These are phyloP conservation scores for Bisporella sp. DNA, from an alignment of 2,329 filamentous ascomycete genomes.

Conservation along the genomic window DNA sequence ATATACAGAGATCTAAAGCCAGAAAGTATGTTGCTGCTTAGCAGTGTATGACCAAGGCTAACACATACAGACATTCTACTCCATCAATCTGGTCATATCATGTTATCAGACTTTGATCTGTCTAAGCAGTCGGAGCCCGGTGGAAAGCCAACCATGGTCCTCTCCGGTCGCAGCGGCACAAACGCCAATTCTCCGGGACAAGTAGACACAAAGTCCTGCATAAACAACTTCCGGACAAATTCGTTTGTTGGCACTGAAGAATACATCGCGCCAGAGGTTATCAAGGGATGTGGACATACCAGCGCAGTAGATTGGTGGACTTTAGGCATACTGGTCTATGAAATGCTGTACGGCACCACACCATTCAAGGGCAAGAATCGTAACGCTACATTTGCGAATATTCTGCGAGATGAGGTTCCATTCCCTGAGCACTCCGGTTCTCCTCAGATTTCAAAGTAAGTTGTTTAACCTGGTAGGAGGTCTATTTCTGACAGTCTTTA, in stretches of 20 bases:
- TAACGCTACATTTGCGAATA: constrained; percentile 97
- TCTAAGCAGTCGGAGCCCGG: constrained; percentile 96
- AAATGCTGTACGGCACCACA: constrained; percentile 97
- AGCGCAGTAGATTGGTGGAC: constrained; percentile 99
- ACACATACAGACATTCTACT: constrained; percentile 74
- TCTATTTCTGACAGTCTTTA: constrained; percentile 35
- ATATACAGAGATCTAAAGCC: constrained; percentile 98
- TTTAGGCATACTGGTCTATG: constrained; percentile 91
- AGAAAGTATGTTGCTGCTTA: constrained; percentile 62
- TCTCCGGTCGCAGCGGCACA: constrained; percentile 69
- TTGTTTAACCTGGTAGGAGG: constrained; percentile 15
- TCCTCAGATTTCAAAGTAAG: constrained; percentile 88
- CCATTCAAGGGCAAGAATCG: constrained; percentile 99
- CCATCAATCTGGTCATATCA: constrained; percentile 98
- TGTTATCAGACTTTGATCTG: constrained; percentile 97
- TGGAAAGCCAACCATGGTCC: constrained; percentile 96
- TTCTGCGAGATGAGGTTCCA: constrained; percentile 87
- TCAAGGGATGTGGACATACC: constrained; percentile 96
- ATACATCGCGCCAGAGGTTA: constrained; percentile 97
- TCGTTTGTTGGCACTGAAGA: constrained; percentile 98
- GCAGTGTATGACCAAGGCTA: constrained; percentile 22
- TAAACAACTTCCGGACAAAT: constrained; percentile 96
- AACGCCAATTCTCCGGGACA: constrained; percentile 82
- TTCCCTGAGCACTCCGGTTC: constrained; percentile 85
- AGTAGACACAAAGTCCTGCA: constrained; percentile 98